A percentile compares a stretch with the other conserved stretches of the same genome.
Evolutionary conservation across 768 basidiomycete species (phyloP).

Genomic region (Calocera cornea): DNA sequence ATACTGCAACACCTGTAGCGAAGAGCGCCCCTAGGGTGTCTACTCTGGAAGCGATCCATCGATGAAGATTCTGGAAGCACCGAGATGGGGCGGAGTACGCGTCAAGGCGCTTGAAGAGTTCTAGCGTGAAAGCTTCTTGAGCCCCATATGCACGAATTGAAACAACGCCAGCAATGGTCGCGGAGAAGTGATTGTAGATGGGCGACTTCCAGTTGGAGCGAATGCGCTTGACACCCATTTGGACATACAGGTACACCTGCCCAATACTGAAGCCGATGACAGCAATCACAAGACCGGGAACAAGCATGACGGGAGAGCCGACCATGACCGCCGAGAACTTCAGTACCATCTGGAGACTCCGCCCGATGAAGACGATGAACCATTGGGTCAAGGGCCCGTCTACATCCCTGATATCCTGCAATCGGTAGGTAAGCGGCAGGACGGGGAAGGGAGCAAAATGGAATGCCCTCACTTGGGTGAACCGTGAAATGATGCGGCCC

Average conservation of each 20-base stretch:
- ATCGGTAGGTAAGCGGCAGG: background rate
- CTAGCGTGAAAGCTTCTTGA: slow-evolving; percentile 33
- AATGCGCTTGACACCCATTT: slow-evolving; percentile 43
- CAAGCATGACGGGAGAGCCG: slow-evolving; percentile 34
- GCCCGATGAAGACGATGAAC: slow-evolving; percentile 22
- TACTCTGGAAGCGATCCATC: slow-evolving; percentile 39
- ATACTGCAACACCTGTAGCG: slow-evolving; percentile 40
- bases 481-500: slow-evolving; percentile 50
- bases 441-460: background rate
- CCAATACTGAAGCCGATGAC: slow-evolving; percentile 35
- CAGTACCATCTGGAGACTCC: slow-evolving; percentile 28
- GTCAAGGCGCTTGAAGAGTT: slow-evolving; percentile 26
- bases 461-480: slow-evolving; percentile 34
- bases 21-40: slow-evolving; percentile 49
- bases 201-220: slow-evolving; percentile 40
- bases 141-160: slow-evolving; percentile 55
- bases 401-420: slow-evolving; percentile 36
- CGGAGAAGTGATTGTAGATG: slow-evolving; percentile 38
- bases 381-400: slow-evolving; percentile 19
- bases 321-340: slow-evolving; percentile 34
- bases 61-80: slow-evolving; percentile 23
- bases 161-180: slow-evolving; percentile 44
- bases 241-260: slow-evolving; percentile 41
- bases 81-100: slow-evolving; percentile 13
- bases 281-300: slow-evolving; percentile 34